Base-by-base conservation (phyloP, 1,284 basidiomycete species). In the Coriolopsis trogii region DNA sequence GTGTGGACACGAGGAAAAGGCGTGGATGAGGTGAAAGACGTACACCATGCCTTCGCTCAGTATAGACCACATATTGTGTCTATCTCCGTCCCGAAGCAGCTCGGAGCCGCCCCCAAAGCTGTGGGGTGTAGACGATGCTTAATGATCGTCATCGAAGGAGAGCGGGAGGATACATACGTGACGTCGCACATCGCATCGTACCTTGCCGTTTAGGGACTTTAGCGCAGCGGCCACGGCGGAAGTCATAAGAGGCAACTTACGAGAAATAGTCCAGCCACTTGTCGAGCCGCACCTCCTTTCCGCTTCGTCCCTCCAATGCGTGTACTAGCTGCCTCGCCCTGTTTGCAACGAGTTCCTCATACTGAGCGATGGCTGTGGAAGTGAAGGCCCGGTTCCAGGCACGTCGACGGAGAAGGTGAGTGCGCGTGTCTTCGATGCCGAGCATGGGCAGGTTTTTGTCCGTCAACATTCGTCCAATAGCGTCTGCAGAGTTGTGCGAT, bases 101-200 rank as follows among this genome's bases (percentile, higher is more conserved):
- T 62, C 61, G 5, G 55, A 53, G 5, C 62, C 60, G 15, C 62
- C 63, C 2, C 63, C 63, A 23, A 61, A 64, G n/a, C 63, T n/a
- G n/a, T n/a, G n/a, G n/a, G n/a, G n/a, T n/a, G n/a, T 63, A 21
- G 0, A 28, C 28, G 21, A 12, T 15, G 15, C 9, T 41, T 9
- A 29, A 33, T 20, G 21, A 16, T 26, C 28, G 24, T 10, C 9
- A 8, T 13, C 9, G 5, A 23, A n/a, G 20, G 4, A 6, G 6
- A 5, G 7, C 10, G 18, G 12, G n/a, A n/a, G 6, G 6, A 33
- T 8, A 55, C 53, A 18, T 15, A 67, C 65, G 58, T 62, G 56
- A 65, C 57, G 34, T 67, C 65, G 10, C 59, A 53, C 65, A 67
- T 67, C 28, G 64, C 61, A 38, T 67, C 65, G 31, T 53, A 56